Conservation (phyloP, 176 grass and related monocot genomes). For the Musa acuminata region DNA sequence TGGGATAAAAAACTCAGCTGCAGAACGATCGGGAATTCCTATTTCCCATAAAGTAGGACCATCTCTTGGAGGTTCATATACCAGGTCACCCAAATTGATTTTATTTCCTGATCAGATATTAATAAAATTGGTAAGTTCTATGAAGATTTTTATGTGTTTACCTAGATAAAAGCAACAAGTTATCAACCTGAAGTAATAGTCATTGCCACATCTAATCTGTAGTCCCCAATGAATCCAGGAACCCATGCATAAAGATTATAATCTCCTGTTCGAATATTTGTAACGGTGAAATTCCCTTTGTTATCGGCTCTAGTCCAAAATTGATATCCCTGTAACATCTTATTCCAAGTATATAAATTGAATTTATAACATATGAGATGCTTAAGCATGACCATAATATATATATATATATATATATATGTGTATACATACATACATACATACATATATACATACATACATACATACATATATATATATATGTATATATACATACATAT, state of each 20-base stretch:
- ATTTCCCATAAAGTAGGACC: conserved; percentile 77
- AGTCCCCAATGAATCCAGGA: conserved; percentile 53
- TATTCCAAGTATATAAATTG: not conserved
- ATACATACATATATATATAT: no score
- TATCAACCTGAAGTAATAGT: conserved; percentile 33
- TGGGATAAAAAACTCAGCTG: conserved; percentile 62
- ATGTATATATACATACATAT: no score
- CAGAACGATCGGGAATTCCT: conserved; percentile 55
- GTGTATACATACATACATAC: no score
- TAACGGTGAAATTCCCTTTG: conserved; percentile 39
- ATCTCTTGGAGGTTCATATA: conserved; percentile 52
- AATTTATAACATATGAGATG: not conserved
- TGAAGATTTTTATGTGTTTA: not conserved
- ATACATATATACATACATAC: no score
- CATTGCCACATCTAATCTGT: conserved; percentile 30
- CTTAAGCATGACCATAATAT: no score
- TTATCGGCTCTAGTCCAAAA: conserved; percentile 46
- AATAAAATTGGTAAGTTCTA: not conserved
- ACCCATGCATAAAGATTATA: conserved; percentile 77
- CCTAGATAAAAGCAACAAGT: not conserved
- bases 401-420: no score
- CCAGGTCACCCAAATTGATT: conserved; percentile 32
- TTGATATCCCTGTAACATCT: conserved; percentile 37
- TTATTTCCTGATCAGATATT: conserved; percentile 7
- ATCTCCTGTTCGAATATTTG: conserved; percentile 33